Evolutionary conservation across 208 protist genomes (phyloP).

Genomic region (Trypanosoma brucei): DNA sequence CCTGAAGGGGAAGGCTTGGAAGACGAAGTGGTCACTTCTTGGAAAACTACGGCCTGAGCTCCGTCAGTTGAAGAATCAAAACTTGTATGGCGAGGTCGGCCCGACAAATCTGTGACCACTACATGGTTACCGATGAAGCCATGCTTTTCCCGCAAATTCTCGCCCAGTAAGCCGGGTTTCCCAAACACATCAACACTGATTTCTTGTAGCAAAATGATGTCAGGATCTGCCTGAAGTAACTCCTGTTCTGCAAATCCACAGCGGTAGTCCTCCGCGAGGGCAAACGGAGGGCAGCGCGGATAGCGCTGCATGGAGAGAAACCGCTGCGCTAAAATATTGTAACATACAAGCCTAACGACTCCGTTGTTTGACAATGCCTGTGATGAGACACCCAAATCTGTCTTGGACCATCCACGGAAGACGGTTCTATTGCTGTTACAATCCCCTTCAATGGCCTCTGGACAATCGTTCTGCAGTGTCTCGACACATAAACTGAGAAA

Average conservation of each 20-base stretch:
- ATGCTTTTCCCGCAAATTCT: conserved; percentile 35
- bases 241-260: conserved; percentile 62
- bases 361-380: not conserved
- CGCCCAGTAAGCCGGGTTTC: conserved; percentile 40
- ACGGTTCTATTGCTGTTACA: conserved; percentile 21
- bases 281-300: conserved; percentile 47
- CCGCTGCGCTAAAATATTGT: conserved; percentile 81
- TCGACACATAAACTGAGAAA: conserved; percentile 67
- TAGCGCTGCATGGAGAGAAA: conserved; percentile 71
- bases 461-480: conserved; percentile 48
- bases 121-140: conserved; percentile 60
- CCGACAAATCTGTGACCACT: conserved; percentile 61
- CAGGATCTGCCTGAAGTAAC: conserved; percentile 34
- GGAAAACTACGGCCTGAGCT: not conserved
- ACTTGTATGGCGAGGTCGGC: conserved; percentile 29
- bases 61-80: not conserved
- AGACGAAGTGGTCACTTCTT: not conserved
- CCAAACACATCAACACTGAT: conserved; percentile 74
- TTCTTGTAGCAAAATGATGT: conserved; percentile 70
- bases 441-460: not conserved
- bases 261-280: conserved; percentile 74
- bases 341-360: conserved; percentile 55
- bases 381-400: conserved; percentile 2
- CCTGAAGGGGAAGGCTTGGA: not conserved
- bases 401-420: conserved; percentile 69